Base-by-base conservation (phyloP, 2,329 filamentous ascomycete genomes). In the Epichloe hybrida region DNA sequence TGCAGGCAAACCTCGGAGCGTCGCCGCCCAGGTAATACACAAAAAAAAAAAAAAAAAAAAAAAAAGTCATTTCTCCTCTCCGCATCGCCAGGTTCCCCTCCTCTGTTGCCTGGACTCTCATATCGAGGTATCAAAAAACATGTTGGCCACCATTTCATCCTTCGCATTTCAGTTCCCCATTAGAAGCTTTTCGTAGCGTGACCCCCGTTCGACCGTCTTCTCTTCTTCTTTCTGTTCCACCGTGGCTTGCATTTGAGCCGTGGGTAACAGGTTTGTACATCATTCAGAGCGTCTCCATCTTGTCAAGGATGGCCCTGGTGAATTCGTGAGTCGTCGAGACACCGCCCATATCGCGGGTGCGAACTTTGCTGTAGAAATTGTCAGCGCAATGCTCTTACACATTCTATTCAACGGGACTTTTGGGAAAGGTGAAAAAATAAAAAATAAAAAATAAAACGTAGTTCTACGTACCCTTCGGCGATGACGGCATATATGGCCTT, bases 291-390 rank as follows among this genome's bases (percentile, higher is more conserved):
- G 75, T 72, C 77, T 97, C 91, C 89, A 98, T 95, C 79, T 93
- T 88, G 75, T 90, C 81, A 65, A 98, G 79, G 65, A 98, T 86
- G 62, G 93, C 90, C 63, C 84, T 79, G 63, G 93, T 97, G 76
- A 97, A 98, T 70, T 97, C 83, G 72, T 96, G 83, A 57, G 91
- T 98, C 62, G 86, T 88, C 65, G 81, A 81, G 58, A 83, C 74
- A 68, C 93, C 93, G 66, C 91, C 91, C 93, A 98, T 96, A 67
- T 98, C 93, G 63, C 86, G 84, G 57, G 93, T 98, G 69, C 90
- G 84, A 64, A 81, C 77, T 73, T 88, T 84, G 68, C 89, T 93
- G 61, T 64, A 37, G 52, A 27, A 56, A 52, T 45, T 54, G 66
- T 81, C 63, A 80, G 74, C 55, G 56, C 48, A 2, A 41, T 37